Evolutionary conservation across 176 grass and related monocot genomes (phyloP).

Genomic region (Aegilops speltoides): DNA sequence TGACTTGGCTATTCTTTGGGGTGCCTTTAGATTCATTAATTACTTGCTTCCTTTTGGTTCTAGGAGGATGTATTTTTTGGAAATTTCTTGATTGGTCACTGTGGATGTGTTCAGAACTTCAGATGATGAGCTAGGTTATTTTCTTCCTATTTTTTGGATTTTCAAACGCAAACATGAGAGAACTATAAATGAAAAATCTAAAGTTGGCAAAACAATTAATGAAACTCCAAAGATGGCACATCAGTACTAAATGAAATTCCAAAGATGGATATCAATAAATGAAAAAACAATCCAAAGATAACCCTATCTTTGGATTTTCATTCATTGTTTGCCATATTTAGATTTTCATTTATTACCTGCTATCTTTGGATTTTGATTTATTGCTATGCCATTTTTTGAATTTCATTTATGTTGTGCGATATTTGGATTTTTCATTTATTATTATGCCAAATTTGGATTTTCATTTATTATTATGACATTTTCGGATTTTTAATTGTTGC

Average conservation of each 20-base stretch:
- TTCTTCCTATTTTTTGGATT: background rate
- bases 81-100: background rate
- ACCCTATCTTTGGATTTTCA: background rate
- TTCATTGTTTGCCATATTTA: background rate
- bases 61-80: background rate
- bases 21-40: background rate
- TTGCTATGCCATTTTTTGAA: background rate
- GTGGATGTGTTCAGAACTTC: background rate
- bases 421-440: background rate
- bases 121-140: background rate
- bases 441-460: background rate
- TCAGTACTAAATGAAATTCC: background rate
- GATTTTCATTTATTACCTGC: background rate
- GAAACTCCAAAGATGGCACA: background rate
- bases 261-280: background rate
- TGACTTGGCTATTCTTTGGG: background rate
- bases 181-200: background rate
- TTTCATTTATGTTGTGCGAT: background rate
- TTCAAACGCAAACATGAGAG: background rate
- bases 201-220: background rate
- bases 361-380: background rate
- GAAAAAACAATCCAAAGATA: background rate
- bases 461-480: background rate
- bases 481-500: background rate
- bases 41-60: background rate